phyloP scores from a whole-genome alignment of 768 basidiomycete species.

The Boletus fagicola region DNA sequence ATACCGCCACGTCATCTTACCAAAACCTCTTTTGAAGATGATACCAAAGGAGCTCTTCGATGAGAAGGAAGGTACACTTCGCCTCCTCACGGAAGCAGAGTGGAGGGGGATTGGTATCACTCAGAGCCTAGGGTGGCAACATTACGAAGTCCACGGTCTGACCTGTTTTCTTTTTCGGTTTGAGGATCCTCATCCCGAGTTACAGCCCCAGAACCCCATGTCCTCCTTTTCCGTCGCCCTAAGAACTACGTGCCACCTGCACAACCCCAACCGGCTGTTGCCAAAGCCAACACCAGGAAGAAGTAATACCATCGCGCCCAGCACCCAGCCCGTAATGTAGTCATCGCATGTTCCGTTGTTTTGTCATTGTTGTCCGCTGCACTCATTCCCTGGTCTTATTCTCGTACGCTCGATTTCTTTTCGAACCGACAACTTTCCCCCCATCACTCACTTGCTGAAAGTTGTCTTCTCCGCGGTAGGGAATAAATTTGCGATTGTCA shows the following conservation, averaged over 20 bases:
- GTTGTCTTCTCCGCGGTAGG: slow-evolving; percentile 4
- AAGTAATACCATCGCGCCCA: slow-evolving; percentile 31
- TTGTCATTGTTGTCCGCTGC: slow-evolving; percentile 21
- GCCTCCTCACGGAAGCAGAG: slow-evolving; percentile 82
- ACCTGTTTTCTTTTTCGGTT: neutral
- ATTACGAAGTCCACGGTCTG: slow-evolving; percentile 94
- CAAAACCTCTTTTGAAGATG: slow-evolving; percentile 91
- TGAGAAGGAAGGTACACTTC: slow-evolving; percentile 73
- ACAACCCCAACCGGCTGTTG: slow-evolving; percentile 41
- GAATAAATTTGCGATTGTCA: slow-evolving; percentile 10
- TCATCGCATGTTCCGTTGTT: slow-evolving; percentile 22
- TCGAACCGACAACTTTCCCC: slow-evolving; percentile 5
- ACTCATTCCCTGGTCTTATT: slow-evolving; percentile 16
- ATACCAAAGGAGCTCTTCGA: slow-evolving; percentile 85
- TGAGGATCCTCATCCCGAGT: slow-evolving; percentile 12
- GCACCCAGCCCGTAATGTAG: slow-evolving; percentile 13
- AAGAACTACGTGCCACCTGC: slow-evolving; percentile 62
- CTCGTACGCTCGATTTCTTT: slow-evolving; percentile 12
- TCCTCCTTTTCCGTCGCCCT: slow-evolving; percentile 85
- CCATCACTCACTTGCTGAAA: slow-evolving; percentile 6
- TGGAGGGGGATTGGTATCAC: slow-evolving; percentile 97
- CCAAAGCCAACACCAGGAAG: slow-evolving; percentile 43
- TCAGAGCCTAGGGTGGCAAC: slow-evolving; percentile 95
- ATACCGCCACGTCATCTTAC: slow-evolving; percentile 96
- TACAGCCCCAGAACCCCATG: slow-evolving; percentile 88